A percentile compares a stretch with the other conserved stretches of the same genome.
phyloP scores from a whole-genome alignment of 495 filamentous ascomycete species.

The Daldinia loculata region DNA sequence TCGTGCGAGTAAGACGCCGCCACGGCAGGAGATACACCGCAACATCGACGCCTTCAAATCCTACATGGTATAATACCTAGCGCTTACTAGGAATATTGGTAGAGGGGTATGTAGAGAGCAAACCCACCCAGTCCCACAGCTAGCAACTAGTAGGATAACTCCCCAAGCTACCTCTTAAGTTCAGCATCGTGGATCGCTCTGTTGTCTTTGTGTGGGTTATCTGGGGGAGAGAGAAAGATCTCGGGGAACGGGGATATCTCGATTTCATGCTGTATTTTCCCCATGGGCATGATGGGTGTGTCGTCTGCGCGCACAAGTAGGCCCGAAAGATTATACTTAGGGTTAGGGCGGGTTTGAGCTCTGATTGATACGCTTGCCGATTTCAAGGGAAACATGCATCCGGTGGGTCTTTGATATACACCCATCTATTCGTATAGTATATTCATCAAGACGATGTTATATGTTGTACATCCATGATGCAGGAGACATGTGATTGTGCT shows the following conservation, averaged over 20 bases:
- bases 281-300: constrained; percentile 17
- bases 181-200: background rate
- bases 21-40: constrained; percentile 11
- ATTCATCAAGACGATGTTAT: constrained; percentile 9
- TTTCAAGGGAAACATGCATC: constrained; percentile 9
- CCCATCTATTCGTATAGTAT: constrained; percentile 9
- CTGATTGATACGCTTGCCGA: constrained; percentile 30
- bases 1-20: background rate
- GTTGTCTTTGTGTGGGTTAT: background rate
- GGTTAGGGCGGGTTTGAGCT: constrained; percentile 11
- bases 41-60: constrained; percentile 4
- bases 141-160: background rate
- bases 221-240: constrained; percentile 4
- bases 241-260: constrained; percentile 17
- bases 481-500: constrained; percentile 28
- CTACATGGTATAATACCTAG: constrained; percentile 10
- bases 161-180: background rate
- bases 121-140: background rate
- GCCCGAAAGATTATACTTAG: constrained; percentile 31
- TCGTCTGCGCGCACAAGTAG: constrained; percentile 16
- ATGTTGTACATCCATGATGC: constrained; percentile 22
- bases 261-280: constrained; percentile 15
- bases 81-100: constrained; percentile 18
- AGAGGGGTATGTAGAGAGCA: background rate
- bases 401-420: constrained; percentile 7